phyloP scores from a whole-genome alignment of 768 basidiomycete species.

The Tulasnella sp. region DNA sequence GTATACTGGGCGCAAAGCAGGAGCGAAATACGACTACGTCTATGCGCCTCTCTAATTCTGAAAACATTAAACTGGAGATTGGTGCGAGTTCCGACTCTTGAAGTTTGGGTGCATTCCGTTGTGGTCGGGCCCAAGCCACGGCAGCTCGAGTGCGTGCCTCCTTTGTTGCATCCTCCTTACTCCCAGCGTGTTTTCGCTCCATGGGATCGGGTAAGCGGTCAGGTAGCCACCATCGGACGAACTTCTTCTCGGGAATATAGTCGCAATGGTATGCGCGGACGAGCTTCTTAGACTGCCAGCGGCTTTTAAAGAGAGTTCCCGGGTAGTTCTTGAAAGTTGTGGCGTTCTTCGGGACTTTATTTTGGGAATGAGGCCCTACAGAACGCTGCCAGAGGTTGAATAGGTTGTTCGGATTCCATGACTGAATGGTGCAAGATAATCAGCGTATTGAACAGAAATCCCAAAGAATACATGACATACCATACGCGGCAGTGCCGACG shows the following conservation, averaged over 20 bases:
- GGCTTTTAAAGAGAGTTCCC: slow-evolving; percentile 73
- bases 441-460: not conserved
- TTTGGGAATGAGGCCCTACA: slow-evolving; percentile 30
- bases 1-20: slow-evolving; percentile 80
- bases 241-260: slow-evolving; percentile 80
- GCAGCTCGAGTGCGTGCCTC: slow-evolving; percentile 22
- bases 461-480: slow-evolving; percentile 28
- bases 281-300: slow-evolving; percentile 77
- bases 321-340: slow-evolving; percentile 46
- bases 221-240: slow-evolving; percentile 93
- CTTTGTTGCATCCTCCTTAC: not conserved
- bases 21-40: slow-evolving; percentile 85
- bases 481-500: slow-evolving; percentile 66
- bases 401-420: slow-evolving; percentile 79
- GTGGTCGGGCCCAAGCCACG: not conserved
- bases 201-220: slow-evolving; percentile 74
- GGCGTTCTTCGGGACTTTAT: slow-evolving; percentile 23
- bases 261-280: slow-evolving; percentile 93
- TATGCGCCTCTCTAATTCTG: slow-evolving; percentile 86
- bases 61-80: slow-evolving; percentile 89
- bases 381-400: slow-evolving; percentile 83
- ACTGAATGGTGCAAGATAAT: slow-evolving; percentile 34
- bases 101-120: not conserved
- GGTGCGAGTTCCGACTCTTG: slow-evolving; percentile 50
- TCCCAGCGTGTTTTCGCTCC: slow-evolving; percentile 30